Base-by-base conservation (phyloP, 106 monocot species). In the Dioscorea zingiberensis region DNA sequence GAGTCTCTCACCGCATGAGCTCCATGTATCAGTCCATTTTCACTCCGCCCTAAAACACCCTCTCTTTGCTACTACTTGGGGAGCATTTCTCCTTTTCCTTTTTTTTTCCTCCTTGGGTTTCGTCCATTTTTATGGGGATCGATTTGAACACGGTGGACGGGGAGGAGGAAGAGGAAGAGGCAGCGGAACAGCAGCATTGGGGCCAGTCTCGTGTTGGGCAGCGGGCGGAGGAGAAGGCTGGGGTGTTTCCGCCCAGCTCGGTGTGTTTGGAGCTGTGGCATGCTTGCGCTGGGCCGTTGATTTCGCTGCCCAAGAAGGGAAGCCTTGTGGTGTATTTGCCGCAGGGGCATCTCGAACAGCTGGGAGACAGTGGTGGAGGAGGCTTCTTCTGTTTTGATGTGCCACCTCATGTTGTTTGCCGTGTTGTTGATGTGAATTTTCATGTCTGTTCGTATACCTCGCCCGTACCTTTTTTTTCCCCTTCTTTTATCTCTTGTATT, bases 181-280 rank as follows among this genome's bases (percentile, higher is more conserved):
- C 18, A 44, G 62, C 27, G 14, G 28, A 55, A 26, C 48, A 29
- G 16, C n/a, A n/a, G n/a, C n/a, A n/a, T n/a, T n/a, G n/a, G n/a
- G n/a, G n/a, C n/a, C n/a, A n/a, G n/a, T n/a, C n/a, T n/a, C n/a
- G n/a, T n/a, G n/a, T n/a, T 7, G 27, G 11, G 18, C 21, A 2
- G 28, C 48, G 11, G 60, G 9, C 44, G 38, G 16, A 22, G 1
- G 3, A 5, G 25, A 12, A 15, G 54, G 30, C 7, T 48, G 71
- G 21, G 56, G 51, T 13, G 6, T 13, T 1, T 25, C 69, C 10
- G 62, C n/a, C n/a, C n/a, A n/a, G n/a, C n/a, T n/a, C 69, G 21
- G 83, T 95, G 45, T 91, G 90, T 59, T 46, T 91, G 64, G 95
- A 95, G 83, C 88, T 95, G 29, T 95, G 95, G 95, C 85, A 83